Evolutionary conservation across 257 asterid genomes (phyloP).

Genomic region (Jasminum sambac): DNA sequence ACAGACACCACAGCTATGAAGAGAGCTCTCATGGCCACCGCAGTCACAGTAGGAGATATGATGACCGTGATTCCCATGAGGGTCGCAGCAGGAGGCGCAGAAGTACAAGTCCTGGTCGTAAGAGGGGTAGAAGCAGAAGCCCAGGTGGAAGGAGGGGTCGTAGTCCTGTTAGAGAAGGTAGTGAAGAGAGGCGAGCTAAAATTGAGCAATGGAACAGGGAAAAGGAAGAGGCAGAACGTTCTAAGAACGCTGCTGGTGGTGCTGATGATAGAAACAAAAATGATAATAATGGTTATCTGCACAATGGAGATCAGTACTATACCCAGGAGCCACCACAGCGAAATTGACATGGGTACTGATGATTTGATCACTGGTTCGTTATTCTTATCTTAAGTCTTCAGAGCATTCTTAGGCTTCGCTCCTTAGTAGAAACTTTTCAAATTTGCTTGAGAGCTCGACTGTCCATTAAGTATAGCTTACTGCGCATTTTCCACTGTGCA

Average conservation of each 20-base stretch:
- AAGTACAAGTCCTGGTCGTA: conserved; percentile 62
- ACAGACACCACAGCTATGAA: conserved; percentile 86
- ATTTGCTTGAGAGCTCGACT: conserved; percentile 15
- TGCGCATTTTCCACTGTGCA: conserved; percentile 98
- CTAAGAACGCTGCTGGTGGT: conserved; percentile 32
- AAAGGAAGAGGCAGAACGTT: conserved; percentile 64
- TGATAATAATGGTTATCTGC: conserved; percentile 28
- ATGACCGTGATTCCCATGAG: conserved; percentile 69
- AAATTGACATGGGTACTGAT: conserved; percentile 48
- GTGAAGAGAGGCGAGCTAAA: conserved; percentile 96
- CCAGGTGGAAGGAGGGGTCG: conserved; percentile 67
- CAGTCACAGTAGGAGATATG: conserved; percentile 72
- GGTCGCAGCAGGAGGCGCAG: conserved; percentile 70
- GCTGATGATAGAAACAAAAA: conserved; percentile 35
- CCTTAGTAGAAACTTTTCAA: background rate
- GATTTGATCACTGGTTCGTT: conserved; percentile 57
- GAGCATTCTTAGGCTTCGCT: background rate
- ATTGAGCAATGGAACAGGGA: conserved; percentile 98
- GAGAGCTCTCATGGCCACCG: conserved; percentile 70
- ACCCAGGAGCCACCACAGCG: conserved; percentile 31
- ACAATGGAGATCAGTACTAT: conserved; percentile 36
- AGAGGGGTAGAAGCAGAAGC: conserved; percentile 76
- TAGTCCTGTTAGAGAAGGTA: conserved; percentile 89
- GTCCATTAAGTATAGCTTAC: conserved; percentile 54
- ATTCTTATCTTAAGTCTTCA: conserved; percentile 25